Conservation (phyloP, 192 early-diverging fungal genomes). For the Mortierella hygrophila region DNA sequence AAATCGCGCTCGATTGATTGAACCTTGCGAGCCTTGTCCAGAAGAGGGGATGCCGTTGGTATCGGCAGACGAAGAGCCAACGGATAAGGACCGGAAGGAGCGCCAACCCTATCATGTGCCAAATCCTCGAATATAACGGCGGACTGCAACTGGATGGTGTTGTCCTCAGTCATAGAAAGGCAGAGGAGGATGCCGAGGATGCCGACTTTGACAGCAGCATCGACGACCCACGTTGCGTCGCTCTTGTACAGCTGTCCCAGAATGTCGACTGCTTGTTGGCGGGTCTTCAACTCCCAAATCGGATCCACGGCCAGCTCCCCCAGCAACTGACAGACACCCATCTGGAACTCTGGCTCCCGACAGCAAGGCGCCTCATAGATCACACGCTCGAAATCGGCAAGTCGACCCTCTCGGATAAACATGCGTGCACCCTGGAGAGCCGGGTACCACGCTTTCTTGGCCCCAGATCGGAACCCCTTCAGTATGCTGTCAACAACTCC, state of each 20-base stretch:
- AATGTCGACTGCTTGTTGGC: not conserved
- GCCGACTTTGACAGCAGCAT: not conserved
- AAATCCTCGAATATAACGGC: not conserved
- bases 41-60: not conserved
- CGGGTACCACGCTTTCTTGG: not conserved
- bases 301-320: not conserved
- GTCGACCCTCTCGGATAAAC: not conserved
- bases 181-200: not conserved
- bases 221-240: too few relatives aligned
- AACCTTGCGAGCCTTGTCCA: not conserved
- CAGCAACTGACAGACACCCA: not conserved
- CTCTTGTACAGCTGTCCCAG: not conserved
- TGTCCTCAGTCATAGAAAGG: not conserved
- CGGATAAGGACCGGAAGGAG: not conserved
- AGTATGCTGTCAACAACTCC: not conserved
- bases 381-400: not conserved
- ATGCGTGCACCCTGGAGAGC: not conserved
- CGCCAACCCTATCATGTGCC: not conserved
- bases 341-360: not conserved
- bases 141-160: not conserved
- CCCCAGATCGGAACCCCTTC: not conserved
- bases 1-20: slow-evolving; percentile 10
- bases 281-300: not conserved
- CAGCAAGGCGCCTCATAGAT: not conserved
- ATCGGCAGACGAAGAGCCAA: not conserved